Evolutionary conservation across 2,329 filamentous ascomycete genomes (phyloP).

Genomic region (Cercospora brassicicola): DNA sequence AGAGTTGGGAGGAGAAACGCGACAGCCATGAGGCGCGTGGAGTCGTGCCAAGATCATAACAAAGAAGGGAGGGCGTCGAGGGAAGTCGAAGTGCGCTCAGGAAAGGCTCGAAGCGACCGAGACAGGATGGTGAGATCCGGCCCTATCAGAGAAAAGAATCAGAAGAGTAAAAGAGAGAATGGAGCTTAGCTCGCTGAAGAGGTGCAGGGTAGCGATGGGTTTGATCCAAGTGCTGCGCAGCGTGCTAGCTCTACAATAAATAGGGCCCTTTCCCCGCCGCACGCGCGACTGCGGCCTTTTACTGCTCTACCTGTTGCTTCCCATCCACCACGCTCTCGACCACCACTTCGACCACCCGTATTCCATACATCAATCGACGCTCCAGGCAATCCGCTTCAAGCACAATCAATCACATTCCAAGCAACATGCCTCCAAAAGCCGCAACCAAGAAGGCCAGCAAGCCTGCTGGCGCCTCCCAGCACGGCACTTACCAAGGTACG

Average conservation of each 20-base stretch:
- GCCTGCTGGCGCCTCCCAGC: constrained; percentile 56
- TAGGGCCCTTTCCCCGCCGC: not conserved
- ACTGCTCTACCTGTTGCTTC: constrained; percentile 7
- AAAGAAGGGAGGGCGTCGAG: not conserved
- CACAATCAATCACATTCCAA: constrained; percentile 21
- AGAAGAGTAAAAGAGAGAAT: constrained; percentile 5
- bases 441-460: constrained; percentile 18
- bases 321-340: not conserved
- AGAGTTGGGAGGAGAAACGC: not conserved
- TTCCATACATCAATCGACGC: constrained; percentile 22
- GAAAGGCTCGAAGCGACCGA: constrained; percentile 10
- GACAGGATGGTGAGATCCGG: not conserved
- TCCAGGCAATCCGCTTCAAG: constrained; percentile 17
- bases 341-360: not conserved
- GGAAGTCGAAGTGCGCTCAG: constrained; percentile 4
- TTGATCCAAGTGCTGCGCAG: constrained; percentile 1
- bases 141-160: constrained; percentile 7
- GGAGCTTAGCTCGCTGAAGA: not conserved
- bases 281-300: not conserved
- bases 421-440: constrained; percentile 29
- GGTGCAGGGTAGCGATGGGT: constrained; percentile 2
- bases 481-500: constrained; percentile 68
- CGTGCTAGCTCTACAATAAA: constrained; percentile 1
- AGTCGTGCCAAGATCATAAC: constrained; percentile 8
- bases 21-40: not conserved